Evolutionary conservation across 352 stramenopile genomes (phyloP), one percentile per base, ranked within the genome.

Genomic region (Pythium grandisporangium): DNA sequence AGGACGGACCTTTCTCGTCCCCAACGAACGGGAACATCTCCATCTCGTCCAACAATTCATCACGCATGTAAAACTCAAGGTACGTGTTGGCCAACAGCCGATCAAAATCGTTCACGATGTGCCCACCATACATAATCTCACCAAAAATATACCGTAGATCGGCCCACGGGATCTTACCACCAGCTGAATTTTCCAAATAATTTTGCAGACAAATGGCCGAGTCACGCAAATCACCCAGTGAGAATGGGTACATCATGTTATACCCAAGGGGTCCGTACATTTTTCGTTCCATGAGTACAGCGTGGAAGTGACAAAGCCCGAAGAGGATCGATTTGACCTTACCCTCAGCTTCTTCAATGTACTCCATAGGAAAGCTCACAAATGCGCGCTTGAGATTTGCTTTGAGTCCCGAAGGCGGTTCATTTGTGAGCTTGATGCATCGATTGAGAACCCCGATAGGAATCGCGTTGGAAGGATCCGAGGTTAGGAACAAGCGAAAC

Each of bases 191-290:
- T 41, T 98, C 95, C 51, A 98, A 92, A 45, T 98, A 98, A 57
- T 98, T 98, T 48, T 90, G 73, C 30, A 98, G 58, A 35, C 86
- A 97, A 44, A 96, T 96, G 3, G 92, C 85, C 23, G 84, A 97
- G 59, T 98, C 95, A 27, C 87, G 84, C 42, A 98, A 68, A 56
- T 98, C 95, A 13, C 95, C 93, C 38, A 98, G 85, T 20, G 85
- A 96, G 63, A 98, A 98, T 5, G 93, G 93, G 54, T 98, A 98
- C 67, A 97, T 97, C 93, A 98, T 98, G 55, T 98, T 98, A 71
- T 96, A 98, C n/a, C 95, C 95, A 45, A 97, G 89, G 12, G 93
- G 88, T 4, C 95, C 95, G 58, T 97, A 98, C 69, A 97, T 95
- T 60, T 98, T 98, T 25, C 95, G 80, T 60, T 98, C 95, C 86